A percentile compares a stretch with the other conserved stretches of the same genome.
These are phyloP conservation scores for Stachybotrys chartarum DNA, from an alignment of 2,329 filamentous ascomycete genomes.

Conservation along the genomic window DNA sequence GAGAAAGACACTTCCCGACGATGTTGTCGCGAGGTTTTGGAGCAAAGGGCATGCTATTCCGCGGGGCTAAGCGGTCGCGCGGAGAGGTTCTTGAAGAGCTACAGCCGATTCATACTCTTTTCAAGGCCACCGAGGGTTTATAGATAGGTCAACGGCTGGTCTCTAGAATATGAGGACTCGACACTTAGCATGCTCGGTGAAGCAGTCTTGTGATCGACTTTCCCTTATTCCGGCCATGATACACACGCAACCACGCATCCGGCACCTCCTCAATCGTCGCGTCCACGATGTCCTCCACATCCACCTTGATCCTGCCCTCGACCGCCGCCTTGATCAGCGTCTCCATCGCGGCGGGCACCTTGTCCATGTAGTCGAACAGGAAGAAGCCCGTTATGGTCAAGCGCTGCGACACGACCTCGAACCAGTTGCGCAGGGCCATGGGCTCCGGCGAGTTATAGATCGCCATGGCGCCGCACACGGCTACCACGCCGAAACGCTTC, in stretches of 20 bases:
- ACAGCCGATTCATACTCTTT: too few relatives aligned
- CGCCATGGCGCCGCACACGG: slow-evolving; percentile 18
- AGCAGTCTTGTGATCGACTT: slow-evolving; percentile 20
- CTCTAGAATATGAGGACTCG: too few relatives aligned
- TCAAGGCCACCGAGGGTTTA: too few relatives aligned
- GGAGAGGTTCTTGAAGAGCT: too few relatives aligned
- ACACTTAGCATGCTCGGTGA: not conserved
- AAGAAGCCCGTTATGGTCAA: slow-evolving; percentile 18
- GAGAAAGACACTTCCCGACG: too few relatives aligned
- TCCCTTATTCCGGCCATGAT: slow-evolving; percentile 17
- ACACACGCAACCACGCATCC: slow-evolving; percentile 17
- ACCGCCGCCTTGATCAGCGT: slow-evolving; percentile 19
- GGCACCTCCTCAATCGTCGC: slow-evolving; percentile 18
- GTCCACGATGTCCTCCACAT: slow-evolving; percentile 16
- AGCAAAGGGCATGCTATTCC: too few relatives aligned
- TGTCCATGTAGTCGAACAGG: slow-evolving; percentile 20
- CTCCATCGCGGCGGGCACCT: slow-evolving; percentile 15
- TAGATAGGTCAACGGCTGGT: too few relatives aligned
- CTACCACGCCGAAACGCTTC: slow-evolving; percentile 15
- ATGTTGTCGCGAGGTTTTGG: too few relatives aligned
- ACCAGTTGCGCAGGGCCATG: slow-evolving; percentile 19
- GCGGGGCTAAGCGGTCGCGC: too few relatives aligned
- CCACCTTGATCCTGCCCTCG: slow-evolving; percentile 16
- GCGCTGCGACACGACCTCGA: slow-evolving; percentile 17
- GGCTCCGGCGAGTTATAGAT: slow-evolving; percentile 18